Base-by-base conservation (phyloP, 768 basidiomycete species). In the Amanita brunnescens region DNA sequence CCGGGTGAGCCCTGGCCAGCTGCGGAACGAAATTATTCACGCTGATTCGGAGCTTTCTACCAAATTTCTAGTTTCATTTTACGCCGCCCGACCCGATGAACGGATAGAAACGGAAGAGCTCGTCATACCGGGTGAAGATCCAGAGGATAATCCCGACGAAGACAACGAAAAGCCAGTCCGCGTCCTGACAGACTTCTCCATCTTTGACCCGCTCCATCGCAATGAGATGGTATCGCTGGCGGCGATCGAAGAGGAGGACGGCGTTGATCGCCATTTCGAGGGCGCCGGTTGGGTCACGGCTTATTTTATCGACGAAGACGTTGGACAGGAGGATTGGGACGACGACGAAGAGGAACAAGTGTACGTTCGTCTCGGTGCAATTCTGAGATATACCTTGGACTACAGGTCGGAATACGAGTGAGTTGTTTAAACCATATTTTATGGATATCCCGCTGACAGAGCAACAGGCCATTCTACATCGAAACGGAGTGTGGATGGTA, bases 401-500 rank as follows among this genome's bases (percentile, higher is more conserved):
- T 85, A 78, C 56, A 65, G 66, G 6, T 66, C 71, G 33, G 58
- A 60, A 23, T 62, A 75, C 40, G 76, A 76, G 86, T 86, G 58
- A 52, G 83, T 56, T 3, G 7, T 29, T 10, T 21, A 16, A n/a
- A 18, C 9, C 26, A 43, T 47, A 44, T 1, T 57, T 37, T 41
- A 32, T n/a, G 49, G 9, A 3, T n/a, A 13, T 5, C 49, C 38
- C 38, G 49, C 24, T 53, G 12, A 32, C 12, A 44, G 26, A 48
- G 23, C 13, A 6, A 50, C 55, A 88, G 87, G 14, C 77, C 83
- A 1, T 64, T 87, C 8, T 86, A 72, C 52, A 70, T 91, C 20
- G 79, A 87, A 56, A 87, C 87, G 0, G 55, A 69, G 14, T 74
- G 70, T 48, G 82, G 83, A 0, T 80, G 78, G 72, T 88, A 87